These are phyloP conservation scores for Immersiporthe knoxdaviesiana DNA, from an alignment of 2,329 filamentous ascomycete genomes.

Conservation along the genomic window DNA sequence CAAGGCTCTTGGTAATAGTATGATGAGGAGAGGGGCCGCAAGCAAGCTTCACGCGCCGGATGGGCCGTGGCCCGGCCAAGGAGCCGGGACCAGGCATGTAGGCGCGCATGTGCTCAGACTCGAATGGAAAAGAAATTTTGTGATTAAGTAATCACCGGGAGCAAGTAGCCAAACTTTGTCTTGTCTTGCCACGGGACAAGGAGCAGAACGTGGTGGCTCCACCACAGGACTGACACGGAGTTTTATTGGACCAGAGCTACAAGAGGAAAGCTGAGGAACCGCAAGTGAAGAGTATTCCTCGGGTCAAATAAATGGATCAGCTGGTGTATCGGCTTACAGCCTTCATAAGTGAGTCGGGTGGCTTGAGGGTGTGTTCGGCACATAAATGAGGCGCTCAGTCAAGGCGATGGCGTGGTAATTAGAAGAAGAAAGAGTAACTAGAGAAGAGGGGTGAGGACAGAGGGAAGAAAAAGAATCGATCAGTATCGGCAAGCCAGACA, in stretches of 20 bases:
- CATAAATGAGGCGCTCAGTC: not conserved
- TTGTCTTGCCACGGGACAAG: not conserved
- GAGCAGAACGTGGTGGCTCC: not conserved
- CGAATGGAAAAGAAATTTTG: not conserved
- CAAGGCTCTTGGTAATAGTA: not conserved
- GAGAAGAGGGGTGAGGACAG: not conserved
- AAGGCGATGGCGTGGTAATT: not conserved
- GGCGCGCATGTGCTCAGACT: not conserved
- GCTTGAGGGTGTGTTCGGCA: not conserved
- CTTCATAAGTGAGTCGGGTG: not conserved
- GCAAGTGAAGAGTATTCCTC: not conserved
- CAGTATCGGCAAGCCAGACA: slow-evolving; percentile 9
- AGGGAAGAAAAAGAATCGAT: slow-evolving; percentile 6
- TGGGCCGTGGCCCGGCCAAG: not conserved
- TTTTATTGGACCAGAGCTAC: not conserved
- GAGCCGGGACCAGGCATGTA: not conserved
- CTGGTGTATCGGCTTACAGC: slow-evolving; percentile 3
- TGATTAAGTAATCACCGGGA: not conserved
- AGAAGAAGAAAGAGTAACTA: not conserved
- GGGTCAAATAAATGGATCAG: not conserved
- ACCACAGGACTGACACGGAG: not conserved
- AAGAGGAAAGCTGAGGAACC: not conserved
- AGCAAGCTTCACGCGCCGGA: not conserved
- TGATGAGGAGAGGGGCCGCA: not conserved
- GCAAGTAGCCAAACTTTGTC: not conserved